Evolutionary conservation across 345 rosid genomes (phyloP).

Genomic region (Salix dunnii): DNA sequence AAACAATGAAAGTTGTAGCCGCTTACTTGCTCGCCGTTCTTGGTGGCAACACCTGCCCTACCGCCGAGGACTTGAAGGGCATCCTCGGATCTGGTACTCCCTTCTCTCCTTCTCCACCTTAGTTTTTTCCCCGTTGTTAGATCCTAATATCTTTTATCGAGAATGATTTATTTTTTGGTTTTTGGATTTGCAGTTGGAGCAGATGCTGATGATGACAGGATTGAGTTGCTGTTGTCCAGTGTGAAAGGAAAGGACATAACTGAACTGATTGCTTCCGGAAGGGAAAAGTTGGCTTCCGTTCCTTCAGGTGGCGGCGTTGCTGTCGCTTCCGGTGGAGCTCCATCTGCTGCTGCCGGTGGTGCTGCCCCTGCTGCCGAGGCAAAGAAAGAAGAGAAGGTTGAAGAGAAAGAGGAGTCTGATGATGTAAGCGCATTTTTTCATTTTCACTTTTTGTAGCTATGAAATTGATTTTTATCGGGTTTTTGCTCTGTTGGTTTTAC

Average conservation of each 20-base stretch:
- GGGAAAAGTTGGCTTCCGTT: constrained; percentile 74
- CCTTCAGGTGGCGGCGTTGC: constrained; percentile 66
- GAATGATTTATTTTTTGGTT: neutral
- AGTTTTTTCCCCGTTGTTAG: neutral
- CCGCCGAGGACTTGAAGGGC: constrained; percentile 46
- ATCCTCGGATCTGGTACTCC: constrained; percentile 65
- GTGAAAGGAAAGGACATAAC: constrained; percentile 62
- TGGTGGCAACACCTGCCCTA: constrained; percentile 62
- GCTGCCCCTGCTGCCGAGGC: constrained; percentile 54
- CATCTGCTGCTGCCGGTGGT: constrained; percentile 37
- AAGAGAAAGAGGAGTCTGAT: constrained; percentile 78
- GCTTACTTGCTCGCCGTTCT: constrained; percentile 67
- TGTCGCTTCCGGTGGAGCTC: constrained; percentile 41
- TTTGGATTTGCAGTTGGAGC: constrained; percentile 49
- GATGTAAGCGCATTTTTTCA: constrained; percentile 35
- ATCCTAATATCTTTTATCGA: neutral
- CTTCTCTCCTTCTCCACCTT: neutral
- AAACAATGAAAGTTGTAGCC: constrained; percentile 70
- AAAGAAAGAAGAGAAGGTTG: constrained; percentile 70
- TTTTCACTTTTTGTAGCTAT: neutral
- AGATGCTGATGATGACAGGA: constrained; percentile 61
- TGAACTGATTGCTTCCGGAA: constrained; percentile 63
- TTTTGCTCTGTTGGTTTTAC: neutral
- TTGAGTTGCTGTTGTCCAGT: constrained; percentile 49
- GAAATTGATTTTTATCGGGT: too few species aligned